A percentile compares a stretch with the other conserved stretches of the same genome.
phyloP scores from a whole-genome alignment of 2,329 filamentous ascomycete genomes.

The Hypoxylon sp. region DNA sequence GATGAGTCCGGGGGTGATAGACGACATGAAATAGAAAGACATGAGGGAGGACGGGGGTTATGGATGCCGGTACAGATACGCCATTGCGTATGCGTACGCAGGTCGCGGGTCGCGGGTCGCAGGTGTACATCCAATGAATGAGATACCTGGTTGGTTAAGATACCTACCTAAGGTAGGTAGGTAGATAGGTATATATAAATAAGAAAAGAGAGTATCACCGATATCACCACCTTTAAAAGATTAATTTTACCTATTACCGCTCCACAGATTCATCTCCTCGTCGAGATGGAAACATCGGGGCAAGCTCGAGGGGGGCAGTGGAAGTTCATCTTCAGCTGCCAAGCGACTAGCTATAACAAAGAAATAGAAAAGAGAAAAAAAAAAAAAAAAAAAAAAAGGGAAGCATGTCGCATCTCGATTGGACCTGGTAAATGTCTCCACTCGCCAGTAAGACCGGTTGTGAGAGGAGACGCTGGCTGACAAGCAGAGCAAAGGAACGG shows the following conservation, averaged over 20 bases:
- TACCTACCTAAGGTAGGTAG: no score
- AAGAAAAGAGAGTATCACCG: not conserved
- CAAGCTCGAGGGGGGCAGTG: no score
- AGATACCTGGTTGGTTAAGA: no score
- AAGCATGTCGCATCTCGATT: not conserved
- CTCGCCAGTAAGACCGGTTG: not conserved
- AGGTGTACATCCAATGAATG: not conserved
- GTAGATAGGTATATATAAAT: no score
- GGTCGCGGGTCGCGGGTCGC: no score
- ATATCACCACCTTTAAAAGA: no score
- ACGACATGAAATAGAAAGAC: not conserved
- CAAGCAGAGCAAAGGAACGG: not conserved
- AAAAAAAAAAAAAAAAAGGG: no score
- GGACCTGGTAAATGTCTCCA: not conserved
- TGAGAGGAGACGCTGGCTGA: not conserved
- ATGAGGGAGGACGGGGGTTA: not conserved
- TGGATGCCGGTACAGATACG: not conserved
- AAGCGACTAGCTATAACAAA: not conserved
- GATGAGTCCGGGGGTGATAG: not conserved
- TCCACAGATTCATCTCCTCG: not conserved
- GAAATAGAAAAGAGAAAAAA: no score
- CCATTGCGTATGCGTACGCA: not conserved
- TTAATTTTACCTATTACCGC: not conserved
- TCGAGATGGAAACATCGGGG: not conserved
- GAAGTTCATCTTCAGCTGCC: conserved; percentile 8